Evolutionary conservation across 805 yeast species (phyloP), one percentile per base, ranked within the genome.

Genomic region (Metschnikowia chrysomelidarum): DNA sequence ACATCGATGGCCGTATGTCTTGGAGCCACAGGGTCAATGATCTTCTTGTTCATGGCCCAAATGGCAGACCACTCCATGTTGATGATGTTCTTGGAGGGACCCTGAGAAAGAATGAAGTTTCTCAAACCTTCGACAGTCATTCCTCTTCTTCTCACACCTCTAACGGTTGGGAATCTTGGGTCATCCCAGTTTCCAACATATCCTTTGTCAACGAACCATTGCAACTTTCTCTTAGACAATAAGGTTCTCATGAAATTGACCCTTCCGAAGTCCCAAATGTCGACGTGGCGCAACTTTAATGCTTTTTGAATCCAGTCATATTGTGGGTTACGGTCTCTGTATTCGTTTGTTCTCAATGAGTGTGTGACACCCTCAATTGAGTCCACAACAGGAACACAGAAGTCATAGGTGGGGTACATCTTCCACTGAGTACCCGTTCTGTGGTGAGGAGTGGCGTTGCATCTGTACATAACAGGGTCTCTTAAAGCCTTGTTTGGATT

Each of bases 101-200:
- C 99, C 71, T 93, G 98, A 32, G 95, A 76, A 44, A 93, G 73
- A 49, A 93, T 85, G 55, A 93, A 93, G 74, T 86, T 85, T 66
- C 91, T 80, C 62, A 93, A 78, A 49, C 98, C 99, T 71, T 93
- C 97, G 46, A 93, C 94, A 24, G 96, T 80, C 99, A 93, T 93
- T 72, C 99, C 99, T 73, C 99, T 85, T 75, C 98, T 82, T 73
- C 97, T 87, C 35, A 91, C 96, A 72, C 99, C 99, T 66, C 98
- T 82, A 24, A 93, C 96, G 30, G 99, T 93, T 51, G 99, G 99
- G 87, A 93, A 93, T 64, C 99, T 78, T 53, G 99, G 98, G 64
- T 93, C 99, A 58, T 93, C 97, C 99, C 99, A 93, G 69, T 87
- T 88, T 16, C 75, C 55, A 40, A 93, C 99, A 53, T 82, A 73